Evolutionary conservation across 2,329 filamentous ascomycete species (phyloP).

Genomic region (Calonectria crousiana): DNA sequence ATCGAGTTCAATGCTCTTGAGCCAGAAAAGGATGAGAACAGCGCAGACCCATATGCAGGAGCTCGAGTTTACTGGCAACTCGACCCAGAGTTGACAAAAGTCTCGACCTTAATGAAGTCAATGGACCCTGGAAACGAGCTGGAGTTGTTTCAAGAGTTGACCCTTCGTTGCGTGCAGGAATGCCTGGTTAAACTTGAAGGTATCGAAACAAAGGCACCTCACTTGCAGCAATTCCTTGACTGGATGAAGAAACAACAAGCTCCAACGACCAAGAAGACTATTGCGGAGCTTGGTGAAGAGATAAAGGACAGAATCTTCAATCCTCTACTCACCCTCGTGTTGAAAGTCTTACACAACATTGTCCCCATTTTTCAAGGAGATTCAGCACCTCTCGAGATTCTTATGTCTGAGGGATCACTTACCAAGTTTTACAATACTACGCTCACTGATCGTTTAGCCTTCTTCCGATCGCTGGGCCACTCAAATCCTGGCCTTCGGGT

Average conservation of each 20-base stretch:
- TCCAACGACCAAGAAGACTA: neutral
- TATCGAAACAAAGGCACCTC: neutral
- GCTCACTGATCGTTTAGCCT: slow-evolving; percentile 4
- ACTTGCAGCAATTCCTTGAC: slow-evolving; percentile 15
- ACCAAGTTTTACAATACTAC: neutral
- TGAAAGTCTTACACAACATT: slow-evolving; percentile 18
- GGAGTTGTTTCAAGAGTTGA: slow-evolving; percentile 12
- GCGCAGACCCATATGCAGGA: slow-evolving; percentile 16
- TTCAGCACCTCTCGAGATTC: slow-evolving; percentile 19
- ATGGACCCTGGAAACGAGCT: slow-evolving; percentile 15
- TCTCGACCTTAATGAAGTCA: slow-evolving; percentile 9
- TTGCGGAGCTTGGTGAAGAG: neutral
- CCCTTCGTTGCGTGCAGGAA: slow-evolving; percentile 14
- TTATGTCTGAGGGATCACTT: slow-evolving; percentile 14
- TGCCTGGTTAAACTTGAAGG: slow-evolving; percentile 5
- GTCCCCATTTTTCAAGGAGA: slow-evolving; percentile 20
- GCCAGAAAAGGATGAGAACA: neutral
- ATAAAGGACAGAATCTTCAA: neutral
- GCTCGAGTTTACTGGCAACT: slow-evolving; percentile 23
- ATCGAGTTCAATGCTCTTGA: slow-evolving; percentile 20
- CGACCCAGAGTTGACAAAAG: slow-evolving; percentile 18
- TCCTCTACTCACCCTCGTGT: slow-evolving; percentile 2
- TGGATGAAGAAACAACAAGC: slow-evolving; percentile 26
- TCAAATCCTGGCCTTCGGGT: slow-evolving; percentile 36
- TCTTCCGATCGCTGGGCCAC: slow-evolving; percentile 20